phyloP scores from a whole-genome alignment of 495 filamentous ascomycete species.

The Neurospora sp. region DNA sequence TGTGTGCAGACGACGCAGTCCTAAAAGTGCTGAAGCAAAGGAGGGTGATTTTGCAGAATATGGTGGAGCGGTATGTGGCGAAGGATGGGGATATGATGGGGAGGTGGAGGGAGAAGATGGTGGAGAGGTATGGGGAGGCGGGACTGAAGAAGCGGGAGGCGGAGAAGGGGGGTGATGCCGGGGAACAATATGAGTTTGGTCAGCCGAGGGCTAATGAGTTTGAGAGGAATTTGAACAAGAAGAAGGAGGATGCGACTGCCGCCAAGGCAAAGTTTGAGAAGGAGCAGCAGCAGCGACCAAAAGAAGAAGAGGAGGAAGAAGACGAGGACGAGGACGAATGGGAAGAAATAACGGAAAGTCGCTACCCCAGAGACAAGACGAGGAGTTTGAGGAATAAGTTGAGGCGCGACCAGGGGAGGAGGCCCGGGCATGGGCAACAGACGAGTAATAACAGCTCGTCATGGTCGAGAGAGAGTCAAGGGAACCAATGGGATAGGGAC shows the following conservation, averaged over 20 bases:
- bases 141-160: background rate
- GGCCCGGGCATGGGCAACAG: background rate
- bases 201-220: background rate
- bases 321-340: background rate
- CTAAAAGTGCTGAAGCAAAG: conserved; percentile 13
- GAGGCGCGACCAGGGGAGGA: background rate
- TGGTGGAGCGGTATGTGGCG: conserved; percentile 18
- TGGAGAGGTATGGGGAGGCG: background rate
- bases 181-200: background rate
- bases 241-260: background rate
- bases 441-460: background rate
- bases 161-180: background rate
- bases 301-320: background rate
- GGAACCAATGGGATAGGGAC: background rate
- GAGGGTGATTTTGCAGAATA: conserved; percentile 20
- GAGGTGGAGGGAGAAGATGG: conserved; percentile 2
- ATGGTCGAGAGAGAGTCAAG: background rate
- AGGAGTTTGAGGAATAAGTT: background rate
- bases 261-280: no score
- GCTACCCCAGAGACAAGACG: background rate
- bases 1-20: conserved; percentile 6
- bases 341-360: background rate
- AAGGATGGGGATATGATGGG: conserved; percentile 5
- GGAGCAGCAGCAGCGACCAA: no score
- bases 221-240: background rate